These are phyloP conservation scores for Fusarium sacchari DNA, from an alignment of 2,329 filamentous ascomycete species.

Conservation along the genomic window DNA sequence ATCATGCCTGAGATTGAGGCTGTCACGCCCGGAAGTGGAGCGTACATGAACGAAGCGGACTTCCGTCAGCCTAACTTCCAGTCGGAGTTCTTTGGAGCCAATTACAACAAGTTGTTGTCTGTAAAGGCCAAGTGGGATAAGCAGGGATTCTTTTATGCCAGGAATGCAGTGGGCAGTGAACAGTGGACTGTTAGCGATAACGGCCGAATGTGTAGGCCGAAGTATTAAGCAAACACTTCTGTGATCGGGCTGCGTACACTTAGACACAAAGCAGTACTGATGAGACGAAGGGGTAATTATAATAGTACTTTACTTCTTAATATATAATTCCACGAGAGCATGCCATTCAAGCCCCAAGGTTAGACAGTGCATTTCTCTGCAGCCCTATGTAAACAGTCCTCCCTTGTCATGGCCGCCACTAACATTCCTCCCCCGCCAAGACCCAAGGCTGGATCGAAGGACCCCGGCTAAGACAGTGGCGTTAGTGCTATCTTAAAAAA, in stretches of 20 bases:
- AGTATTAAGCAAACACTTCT: neutral
- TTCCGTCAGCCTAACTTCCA: conserved; percentile 57
- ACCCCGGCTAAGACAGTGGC: neutral
- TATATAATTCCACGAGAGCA: neutral
- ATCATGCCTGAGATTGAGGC: conserved; percentile 43
- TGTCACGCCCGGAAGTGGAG: conserved; percentile 54
- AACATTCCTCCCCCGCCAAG: neutral
- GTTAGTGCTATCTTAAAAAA: neutral
- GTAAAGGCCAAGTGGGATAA: conserved; percentile 64
- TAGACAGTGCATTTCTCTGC: neutral
- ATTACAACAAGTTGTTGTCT: conserved; percentile 53
- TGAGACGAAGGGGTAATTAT: neutral
- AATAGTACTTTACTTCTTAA: neutral
- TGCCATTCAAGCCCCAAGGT: neutral
- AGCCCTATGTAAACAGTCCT: neutral
- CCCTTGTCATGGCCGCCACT: neutral
- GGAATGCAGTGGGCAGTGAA: conserved; percentile 62
- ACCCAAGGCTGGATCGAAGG: neutral
- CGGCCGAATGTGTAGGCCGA: conserved; percentile 35
- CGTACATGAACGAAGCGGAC: conserved; percentile 65
- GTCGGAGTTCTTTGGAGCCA: conserved; percentile 53
- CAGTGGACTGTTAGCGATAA: conserved; percentile 49
- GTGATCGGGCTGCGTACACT: neutral
- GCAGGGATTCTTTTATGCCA: conserved; percentile 56
- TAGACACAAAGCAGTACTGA: neutral